Conservation (phyloP, 2,329 filamentous ascomycete species). For the Alternaria hordeiaustralica region DNA sequence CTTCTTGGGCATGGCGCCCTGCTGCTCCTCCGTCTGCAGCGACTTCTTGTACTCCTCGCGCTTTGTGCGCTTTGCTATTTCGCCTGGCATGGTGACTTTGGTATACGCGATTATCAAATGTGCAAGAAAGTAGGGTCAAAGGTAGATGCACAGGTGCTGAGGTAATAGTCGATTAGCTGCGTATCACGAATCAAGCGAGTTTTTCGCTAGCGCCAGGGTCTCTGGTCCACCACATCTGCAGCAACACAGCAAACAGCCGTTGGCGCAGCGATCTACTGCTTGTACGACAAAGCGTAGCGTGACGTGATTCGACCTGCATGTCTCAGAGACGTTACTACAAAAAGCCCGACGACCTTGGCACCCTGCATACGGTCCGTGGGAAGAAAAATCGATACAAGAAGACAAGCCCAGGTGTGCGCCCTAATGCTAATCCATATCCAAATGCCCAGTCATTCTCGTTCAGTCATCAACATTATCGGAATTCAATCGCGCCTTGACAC, state of each 20-base stretch:
- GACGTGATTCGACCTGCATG: slow-evolving; percentile 23
- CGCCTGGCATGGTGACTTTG: slow-evolving; percentile 39
- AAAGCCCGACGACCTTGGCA: slow-evolving; percentile 30
- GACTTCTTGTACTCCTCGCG: slow-evolving; percentile 55
- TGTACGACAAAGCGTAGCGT: slow-evolving; percentile 8
- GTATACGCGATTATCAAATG: not conserved
- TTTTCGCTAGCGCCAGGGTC: slow-evolving; percentile 36
- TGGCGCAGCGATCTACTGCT: slow-evolving; percentile 14
- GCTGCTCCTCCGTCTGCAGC: slow-evolving; percentile 46
- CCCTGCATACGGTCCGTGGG: slow-evolving; percentile 38
- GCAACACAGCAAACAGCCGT: slow-evolving; percentile 2
- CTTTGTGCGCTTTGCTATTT: slow-evolving; percentile 51
- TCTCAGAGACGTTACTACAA: slow-evolving; percentile 20
- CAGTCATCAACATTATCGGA: slow-evolving; percentile 66
- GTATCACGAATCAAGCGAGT: slow-evolving; percentile 23
- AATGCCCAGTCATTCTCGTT: slow-evolving; percentile 37
- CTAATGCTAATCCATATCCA: slow-evolving; percentile 35
- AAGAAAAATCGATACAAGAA: slow-evolving; percentile 36
- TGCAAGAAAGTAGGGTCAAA: slow-evolving; percentile 1
- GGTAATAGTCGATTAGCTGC: slow-evolving; percentile 27
- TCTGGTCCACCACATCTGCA: slow-evolving; percentile 19
- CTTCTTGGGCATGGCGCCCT: slow-evolving; percentile 80
- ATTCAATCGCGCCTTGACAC: slow-evolving; percentile 86
- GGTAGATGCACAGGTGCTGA: slow-evolving; percentile 8
- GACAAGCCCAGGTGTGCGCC: slow-evolving; percentile 30